Conservation (phyloP, 805 yeast genomes). For the Candida nitratophila region DNA sequence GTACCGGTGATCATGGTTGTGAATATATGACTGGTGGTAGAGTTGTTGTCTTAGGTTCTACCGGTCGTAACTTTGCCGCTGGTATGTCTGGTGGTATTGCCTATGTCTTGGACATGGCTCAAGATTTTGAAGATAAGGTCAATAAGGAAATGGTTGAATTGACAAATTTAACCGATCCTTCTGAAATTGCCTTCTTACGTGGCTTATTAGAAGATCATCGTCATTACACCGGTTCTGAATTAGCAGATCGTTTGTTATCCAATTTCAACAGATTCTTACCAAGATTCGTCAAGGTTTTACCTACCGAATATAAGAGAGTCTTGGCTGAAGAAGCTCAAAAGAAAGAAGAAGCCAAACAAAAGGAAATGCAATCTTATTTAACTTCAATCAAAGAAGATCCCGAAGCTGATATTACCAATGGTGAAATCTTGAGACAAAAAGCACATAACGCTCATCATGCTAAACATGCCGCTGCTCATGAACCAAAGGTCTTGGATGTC, state of each 20-base stretch:
- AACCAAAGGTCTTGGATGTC: slow-evolving; percentile 82
- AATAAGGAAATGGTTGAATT: slow-evolving; percentile 80
- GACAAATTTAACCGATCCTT: slow-evolving; percentile 69
- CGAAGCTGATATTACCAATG: slow-evolving; percentile 80
- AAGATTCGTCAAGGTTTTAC: slow-evolving; percentile 88
- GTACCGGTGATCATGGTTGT: slow-evolving; percentile 97
- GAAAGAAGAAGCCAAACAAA: slow-evolving; percentile 56
- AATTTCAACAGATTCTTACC: slow-evolving; percentile 87
- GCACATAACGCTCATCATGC: slow-evolving; percentile 20
- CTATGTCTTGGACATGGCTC: slow-evolving; percentile 91
- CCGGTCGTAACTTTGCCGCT: slow-evolving; percentile 92
- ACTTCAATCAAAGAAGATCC: slow-evolving; percentile 75
- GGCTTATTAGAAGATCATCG: slow-evolving; percentile 92
- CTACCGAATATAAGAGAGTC: slow-evolving; percentile 85
- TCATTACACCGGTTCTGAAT: slow-evolving; percentile 87
- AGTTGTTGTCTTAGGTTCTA: slow-evolving; percentile 83
- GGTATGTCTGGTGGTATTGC: slow-evolving; percentile 99
- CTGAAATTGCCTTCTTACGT: slow-evolving; percentile 89
- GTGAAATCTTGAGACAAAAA: slow-evolving; percentile 66
- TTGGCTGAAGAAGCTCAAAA: slow-evolving; percentile 68
- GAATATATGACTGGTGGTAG: slow-evolving; percentile 99
- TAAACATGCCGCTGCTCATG: slow-evolving; percentile 30
- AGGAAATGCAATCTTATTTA: slow-evolving; percentile 59
- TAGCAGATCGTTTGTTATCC: slow-evolving; percentile 74
- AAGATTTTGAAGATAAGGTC: slow-evolving; percentile 76